A percentile compares a stretch with the other conserved stretches of the same genome.
These are phyloP conservation scores for Penicillium aurantiogriseum DNA, from an alignment of 2,329 filamentous ascomycete genomes.

Conservation along the genomic window DNA sequence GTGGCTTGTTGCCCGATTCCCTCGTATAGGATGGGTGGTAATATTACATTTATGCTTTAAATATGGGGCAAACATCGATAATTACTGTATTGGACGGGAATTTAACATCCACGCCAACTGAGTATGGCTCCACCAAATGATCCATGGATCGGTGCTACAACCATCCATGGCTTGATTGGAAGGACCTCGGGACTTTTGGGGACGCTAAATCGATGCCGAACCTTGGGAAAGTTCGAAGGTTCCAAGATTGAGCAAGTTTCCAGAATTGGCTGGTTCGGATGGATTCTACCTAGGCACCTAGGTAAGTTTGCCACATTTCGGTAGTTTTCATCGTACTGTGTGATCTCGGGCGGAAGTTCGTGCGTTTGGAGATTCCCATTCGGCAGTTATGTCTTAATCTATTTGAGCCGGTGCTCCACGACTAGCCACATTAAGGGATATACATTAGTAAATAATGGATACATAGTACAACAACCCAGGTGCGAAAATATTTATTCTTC, in stretches of 20 bases:
- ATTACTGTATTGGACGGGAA: neutral
- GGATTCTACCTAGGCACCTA: neutral
- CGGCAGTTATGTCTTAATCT: neutral
- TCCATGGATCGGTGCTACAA: neutral
- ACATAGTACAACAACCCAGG: neutral
- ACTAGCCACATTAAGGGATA: neutral
- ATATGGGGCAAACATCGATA: neutral
- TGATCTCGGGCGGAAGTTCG: neutral
- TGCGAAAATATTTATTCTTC: neutral
- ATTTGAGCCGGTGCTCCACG: neutral
- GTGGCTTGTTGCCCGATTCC: neutral
- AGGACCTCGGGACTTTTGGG: no score
- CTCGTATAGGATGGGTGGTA: neutral
- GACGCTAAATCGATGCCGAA: neutral
- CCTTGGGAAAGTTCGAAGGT: neutral
- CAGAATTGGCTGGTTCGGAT: neutral
- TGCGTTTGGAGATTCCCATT: neutral
- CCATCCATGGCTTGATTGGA: no score
- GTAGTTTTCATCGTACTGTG: neutral
- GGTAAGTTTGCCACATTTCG: neutral
- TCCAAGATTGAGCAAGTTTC: neutral
- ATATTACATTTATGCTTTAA: neutral
- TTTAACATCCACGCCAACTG: neutral
- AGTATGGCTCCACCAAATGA: neutral
- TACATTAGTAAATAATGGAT: neutral